Evolutionary conservation across 2,329 filamentous ascomycete species (phyloP), one percentile per base, ranked within the genome.

Genomic region (Penicillium digitatum): DNA sequence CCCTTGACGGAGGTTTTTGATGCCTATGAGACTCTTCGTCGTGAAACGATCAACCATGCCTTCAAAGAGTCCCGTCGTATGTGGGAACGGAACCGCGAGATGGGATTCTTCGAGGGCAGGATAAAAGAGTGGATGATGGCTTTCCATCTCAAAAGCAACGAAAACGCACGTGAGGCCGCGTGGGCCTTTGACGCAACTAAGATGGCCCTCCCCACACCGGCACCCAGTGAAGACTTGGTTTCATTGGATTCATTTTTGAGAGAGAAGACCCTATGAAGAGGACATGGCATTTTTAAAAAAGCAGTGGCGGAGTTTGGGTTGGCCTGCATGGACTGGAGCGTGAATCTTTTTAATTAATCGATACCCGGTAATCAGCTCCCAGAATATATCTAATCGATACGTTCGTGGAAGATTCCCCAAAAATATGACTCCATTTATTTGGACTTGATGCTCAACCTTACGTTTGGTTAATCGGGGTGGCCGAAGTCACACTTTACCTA

Each of bases 91-190:
- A 71, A 76, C 52, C 69, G 67, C 38, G 74, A 77, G 39, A 66
- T 70, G 57, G 70, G 74, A 0, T 57, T 69, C 51, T 57, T 76
- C 7, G 68, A 70, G 32, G 66, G 66, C 12, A 63, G 69, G 22
- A 52, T 77, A 1, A 72, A 73, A 45, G 74, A 76, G 48, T 75
- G 69, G 66, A 66, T 72, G 45, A 67, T 73, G 29, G 70, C 74
- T 8, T 62, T 71, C 47, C 65, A 69, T 40, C 54, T 76, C n/a
- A 68, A 60, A 46, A 54, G 52, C 18, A 60, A 62, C 27, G 62
- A 67, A 27, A 42, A 8, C 32, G 62, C 66, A 40, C 69, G 66
- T 44, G 64, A 68, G 45, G 63, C 55, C 11, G 70, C 61, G 39
- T 75, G 71, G 71, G 68, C 67, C 24, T 73, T 72, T 47, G 72